phyloP scores from a whole-genome alignment of 2,329 filamentous ascomycete genomes.

The Fusarium buharicum region DNA sequence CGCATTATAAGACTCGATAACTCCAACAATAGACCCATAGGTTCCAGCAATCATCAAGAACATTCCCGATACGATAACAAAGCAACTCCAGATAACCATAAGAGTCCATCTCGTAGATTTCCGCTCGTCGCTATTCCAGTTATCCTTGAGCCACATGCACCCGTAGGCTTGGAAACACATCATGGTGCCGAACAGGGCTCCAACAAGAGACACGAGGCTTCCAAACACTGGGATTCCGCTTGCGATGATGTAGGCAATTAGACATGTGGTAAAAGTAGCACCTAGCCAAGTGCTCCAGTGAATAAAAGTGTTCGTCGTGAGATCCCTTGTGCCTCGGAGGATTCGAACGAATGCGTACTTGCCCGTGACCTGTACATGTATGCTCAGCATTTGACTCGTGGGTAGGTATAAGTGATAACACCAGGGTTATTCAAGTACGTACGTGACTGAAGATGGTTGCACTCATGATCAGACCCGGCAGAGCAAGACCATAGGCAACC shows the following conservation, averaged over 20 bases:
- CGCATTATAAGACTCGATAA: slow-evolving; percentile 48
- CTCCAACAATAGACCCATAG: slow-evolving; percentile 54
- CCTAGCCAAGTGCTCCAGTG: slow-evolving; percentile 49
- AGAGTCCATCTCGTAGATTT: slow-evolving; percentile 4
- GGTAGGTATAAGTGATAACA: too few relatives aligned
- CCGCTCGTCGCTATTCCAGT: slow-evolving; percentile 31
- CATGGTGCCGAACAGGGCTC: slow-evolving; percentile 44
- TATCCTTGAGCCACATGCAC: slow-evolving; percentile 45
- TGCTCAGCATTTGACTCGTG: neutral
- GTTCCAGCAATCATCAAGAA: slow-evolving; percentile 58
- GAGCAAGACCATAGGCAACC: slow-evolving; percentile 53
- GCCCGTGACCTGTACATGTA: slow-evolving; percentile 12
- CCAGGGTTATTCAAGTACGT: slow-evolving; percentile 7
- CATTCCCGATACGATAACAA: slow-evolving; percentile 26
- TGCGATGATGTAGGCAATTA: slow-evolving; percentile 45
- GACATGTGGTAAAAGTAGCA: slow-evolving; percentile 37
- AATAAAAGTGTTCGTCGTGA: slow-evolving; percentile 42
- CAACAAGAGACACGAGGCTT: slow-evolving; percentile 43
- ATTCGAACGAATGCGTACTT: slow-evolving; percentile 28
- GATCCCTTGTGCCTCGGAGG: slow-evolving; percentile 45
- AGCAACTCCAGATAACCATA: slow-evolving; percentile 18
- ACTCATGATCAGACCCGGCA: slow-evolving; percentile 44
- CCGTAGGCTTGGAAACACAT: slow-evolving; percentile 45
- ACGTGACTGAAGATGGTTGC: slow-evolving; percentile 44
- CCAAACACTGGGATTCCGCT: slow-evolving; percentile 39